phyloP scores from a whole-genome alignment of 495 filamentous ascomycete species.

The Trichoderma erinaceum region DNA sequence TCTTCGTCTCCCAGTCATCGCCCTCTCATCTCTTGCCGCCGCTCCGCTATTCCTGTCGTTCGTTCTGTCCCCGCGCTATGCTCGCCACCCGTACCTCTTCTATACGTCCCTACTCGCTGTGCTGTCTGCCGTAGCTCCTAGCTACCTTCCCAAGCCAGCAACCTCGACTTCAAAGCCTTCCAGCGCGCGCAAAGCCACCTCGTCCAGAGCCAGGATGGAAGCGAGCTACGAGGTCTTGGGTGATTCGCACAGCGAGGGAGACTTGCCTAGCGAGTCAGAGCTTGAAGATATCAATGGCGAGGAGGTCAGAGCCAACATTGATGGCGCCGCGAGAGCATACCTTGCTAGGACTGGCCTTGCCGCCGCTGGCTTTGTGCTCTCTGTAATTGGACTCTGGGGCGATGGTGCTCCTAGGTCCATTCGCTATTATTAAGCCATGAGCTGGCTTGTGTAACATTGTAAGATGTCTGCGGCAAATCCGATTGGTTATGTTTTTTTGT shows the following conservation, averaged over 20 bases:
- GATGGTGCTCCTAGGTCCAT: constrained; percentile 49
- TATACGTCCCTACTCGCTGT: constrained; percentile 63
- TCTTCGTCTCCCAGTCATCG: constrained; percentile 52
- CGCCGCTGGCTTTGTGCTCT: constrained; percentile 64
- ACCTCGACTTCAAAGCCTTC: constrained; percentile 20
- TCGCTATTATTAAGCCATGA: constrained; percentile 9
- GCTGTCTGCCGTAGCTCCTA: constrained; percentile 43
- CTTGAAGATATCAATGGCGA: constrained; percentile 66
- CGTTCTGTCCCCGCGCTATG: constrained; percentile 58
- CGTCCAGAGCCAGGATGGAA: constrained; percentile 35
- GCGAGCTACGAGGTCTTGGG: constrained; percentile 62
- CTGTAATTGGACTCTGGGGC: constrained; percentile 82
- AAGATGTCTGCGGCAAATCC: constrained; percentile 2
- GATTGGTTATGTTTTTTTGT: neutral
- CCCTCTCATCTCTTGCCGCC: constrained; percentile 54
- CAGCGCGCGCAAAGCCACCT: constrained; percentile 21
- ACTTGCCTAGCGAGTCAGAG: constrained; percentile 39
- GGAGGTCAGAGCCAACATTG: constrained; percentile 65
- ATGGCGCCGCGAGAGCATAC: constrained; percentile 57
- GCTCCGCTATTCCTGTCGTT: constrained; percentile 67
- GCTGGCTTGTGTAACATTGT: constrained; percentile 10
- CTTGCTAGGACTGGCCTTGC: constrained; percentile 53
- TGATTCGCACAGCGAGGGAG: constrained; percentile 39
- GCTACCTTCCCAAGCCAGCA: constrained; percentile 33
- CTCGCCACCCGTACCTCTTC: constrained; percentile 77